Evolutionary conservation across 2,329 filamentous ascomycete species (phyloP).

Genomic region (Penicillium sp.): DNA sequence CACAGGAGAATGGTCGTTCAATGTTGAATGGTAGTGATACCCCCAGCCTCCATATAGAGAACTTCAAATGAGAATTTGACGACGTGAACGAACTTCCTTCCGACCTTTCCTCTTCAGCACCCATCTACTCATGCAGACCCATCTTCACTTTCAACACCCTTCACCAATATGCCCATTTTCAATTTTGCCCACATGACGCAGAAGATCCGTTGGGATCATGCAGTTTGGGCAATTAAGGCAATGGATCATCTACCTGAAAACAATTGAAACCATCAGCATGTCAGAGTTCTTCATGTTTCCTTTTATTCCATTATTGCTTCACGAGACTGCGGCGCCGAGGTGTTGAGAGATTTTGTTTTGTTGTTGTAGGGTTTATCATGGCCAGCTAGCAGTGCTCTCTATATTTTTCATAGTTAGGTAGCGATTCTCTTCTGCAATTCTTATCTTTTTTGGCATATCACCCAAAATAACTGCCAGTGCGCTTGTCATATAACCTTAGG

Average conservation of each 20-base stretch:
- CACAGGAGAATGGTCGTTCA: slow-evolving; percentile 52
- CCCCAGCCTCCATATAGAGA: slow-evolving; percentile 13
- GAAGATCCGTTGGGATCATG: not conserved
- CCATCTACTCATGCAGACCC: not conserved
- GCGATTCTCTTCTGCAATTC: slow-evolving; percentile 6
- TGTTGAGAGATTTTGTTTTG: slow-evolving; percentile 14
- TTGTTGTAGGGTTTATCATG: slow-evolving; percentile 9
- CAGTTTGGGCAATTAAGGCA: not conserved
- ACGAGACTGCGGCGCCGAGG: slow-evolving; percentile 17
- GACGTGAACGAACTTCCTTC: slow-evolving; percentile 19
- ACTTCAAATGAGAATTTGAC: slow-evolving; percentile 14
- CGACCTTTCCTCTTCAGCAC: not conserved
- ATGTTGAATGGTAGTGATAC: slow-evolving; percentile 42
- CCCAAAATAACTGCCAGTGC: no score
- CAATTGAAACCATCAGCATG: slow-evolving; percentile 1
- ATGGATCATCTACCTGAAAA: not conserved
- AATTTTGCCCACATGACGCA: not conserved
- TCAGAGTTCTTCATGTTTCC: not conserved
- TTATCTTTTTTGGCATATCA: not conserved
- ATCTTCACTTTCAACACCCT: not conserved
- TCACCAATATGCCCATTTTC: not conserved
- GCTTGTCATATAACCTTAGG: no score
- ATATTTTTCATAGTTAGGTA: slow-evolving; percentile 14
- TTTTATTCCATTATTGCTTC: not conserved
- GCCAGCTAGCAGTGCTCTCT: slow-evolving; percentile 12